Evolutionary conservation across 2,329 filamentous ascomycete genomes (phyloP).

Genomic region (Aspergillus melleus): DNA sequence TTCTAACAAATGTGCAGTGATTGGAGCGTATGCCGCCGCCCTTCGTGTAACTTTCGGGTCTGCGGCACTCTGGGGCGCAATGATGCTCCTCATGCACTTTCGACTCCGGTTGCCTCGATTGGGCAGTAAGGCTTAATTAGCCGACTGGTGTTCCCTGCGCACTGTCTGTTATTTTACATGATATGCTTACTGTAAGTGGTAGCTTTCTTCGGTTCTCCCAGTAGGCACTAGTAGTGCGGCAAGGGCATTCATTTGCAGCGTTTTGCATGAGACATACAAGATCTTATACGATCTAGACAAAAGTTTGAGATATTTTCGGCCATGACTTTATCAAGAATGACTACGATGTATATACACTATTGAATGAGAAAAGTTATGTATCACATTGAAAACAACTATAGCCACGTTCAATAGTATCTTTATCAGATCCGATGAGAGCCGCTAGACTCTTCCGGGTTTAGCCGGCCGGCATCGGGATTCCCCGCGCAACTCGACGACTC

Average conservation of each 20-base stretch:
- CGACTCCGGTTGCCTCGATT: slow-evolving; percentile 36
- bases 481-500: background rate
- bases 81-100: slow-evolving; percentile 35
- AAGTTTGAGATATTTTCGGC: background rate
- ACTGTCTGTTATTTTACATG: background rate
- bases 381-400: too few relatives aligned
- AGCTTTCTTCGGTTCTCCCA: background rate
- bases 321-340: background rate
- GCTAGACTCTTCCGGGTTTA: background rate
- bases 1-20: slow-evolving; percentile 31
- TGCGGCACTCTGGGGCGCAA: slow-evolving; percentile 34
- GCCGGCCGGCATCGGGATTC: background rate
- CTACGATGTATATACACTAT: background rate
- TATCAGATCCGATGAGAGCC: background rate
- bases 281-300: background rate
- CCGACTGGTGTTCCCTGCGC: background rate
- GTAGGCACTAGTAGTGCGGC: background rate
- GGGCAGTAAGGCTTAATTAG: slow-evolving; percentile 24
- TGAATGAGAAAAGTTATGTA: too few relatives aligned
- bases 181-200: background rate
- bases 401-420: background rate
- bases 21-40: slow-evolving; percentile 36
- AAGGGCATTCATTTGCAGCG: background rate
- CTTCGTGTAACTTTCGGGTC: slow-evolving; percentile 41
- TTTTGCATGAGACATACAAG: background rate